Evolutionary conservation across 2,329 filamentous ascomycete species (phyloP).

Genomic region (Trichoderma sp.): DNA sequence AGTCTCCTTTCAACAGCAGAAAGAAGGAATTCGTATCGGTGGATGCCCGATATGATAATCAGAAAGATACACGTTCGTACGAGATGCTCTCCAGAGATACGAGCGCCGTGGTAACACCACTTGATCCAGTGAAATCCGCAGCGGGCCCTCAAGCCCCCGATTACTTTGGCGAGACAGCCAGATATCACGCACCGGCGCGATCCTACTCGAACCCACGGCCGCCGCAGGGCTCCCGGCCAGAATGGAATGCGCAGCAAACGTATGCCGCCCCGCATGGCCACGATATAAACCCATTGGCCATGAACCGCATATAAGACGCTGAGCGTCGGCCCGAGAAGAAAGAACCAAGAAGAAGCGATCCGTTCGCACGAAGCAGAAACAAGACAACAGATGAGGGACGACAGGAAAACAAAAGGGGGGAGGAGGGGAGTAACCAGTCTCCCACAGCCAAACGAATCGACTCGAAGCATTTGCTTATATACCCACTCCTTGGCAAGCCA

Average conservation of each 20-base stretch:
- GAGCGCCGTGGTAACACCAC: slow-evolving; percentile 52
- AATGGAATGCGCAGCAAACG: slow-evolving; percentile 44
- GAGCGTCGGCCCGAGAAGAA: neutral
- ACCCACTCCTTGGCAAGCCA: slow-evolving; percentile 1
- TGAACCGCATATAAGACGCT: slow-evolving; percentile 49
- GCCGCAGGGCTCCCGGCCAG: slow-evolving; percentile 34
- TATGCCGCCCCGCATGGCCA: slow-evolving; percentile 35
- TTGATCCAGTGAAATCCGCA: slow-evolving; percentile 39
- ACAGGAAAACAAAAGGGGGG: neutral
- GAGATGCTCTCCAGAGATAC: slow-evolving; percentile 70
- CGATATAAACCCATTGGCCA: slow-evolving; percentile 52
- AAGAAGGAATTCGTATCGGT: slow-evolving; percentile 85
- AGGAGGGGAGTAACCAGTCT: neutral
- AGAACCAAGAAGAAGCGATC: neutral
- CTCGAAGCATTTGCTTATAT: neutral
- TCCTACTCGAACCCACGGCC: slow-evolving; percentile 57
- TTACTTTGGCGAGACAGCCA: slow-evolving; percentile 53
- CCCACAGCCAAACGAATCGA: neutral
- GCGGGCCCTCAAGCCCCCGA: slow-evolving; percentile 49
- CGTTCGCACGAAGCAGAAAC: neutral
- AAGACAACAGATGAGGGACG: neutral
- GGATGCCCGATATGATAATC: slow-evolving; percentile 65
- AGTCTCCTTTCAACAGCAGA: slow-evolving; percentile 44
- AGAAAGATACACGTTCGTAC: slow-evolving; percentile 66
- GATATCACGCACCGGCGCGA: slow-evolving; percentile 52